phyloP scores from a whole-genome alignment of 768 basidiomycete species.

The Tricholoma sp. region DNA sequence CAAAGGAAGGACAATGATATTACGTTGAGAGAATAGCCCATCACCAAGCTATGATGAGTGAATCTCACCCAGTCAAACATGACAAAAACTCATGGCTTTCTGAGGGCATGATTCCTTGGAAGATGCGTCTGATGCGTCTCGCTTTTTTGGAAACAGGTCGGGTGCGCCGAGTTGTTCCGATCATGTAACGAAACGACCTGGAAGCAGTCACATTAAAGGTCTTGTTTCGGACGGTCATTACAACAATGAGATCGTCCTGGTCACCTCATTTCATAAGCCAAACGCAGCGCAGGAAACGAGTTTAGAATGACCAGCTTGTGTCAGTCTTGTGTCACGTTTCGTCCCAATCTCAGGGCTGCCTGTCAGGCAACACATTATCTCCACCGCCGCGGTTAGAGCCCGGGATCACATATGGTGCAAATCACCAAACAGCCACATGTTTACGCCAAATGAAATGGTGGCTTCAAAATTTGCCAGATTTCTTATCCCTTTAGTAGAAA shows the following conservation, averaged over 20 bases:
- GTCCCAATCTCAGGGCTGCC: background rate
- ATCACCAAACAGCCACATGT: too few relatives aligned
- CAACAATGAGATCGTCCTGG: conserved; percentile 1
- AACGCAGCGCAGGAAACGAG: background rate
- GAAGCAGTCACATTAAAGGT: background rate
- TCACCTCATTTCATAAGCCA: background rate
- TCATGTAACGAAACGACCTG: conserved; percentile 19
- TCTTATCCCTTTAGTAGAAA: too few relatives aligned
- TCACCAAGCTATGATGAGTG: background rate
- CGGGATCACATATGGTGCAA: conserved; percentile 24
- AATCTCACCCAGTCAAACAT: background rate
- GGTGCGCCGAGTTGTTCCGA: conserved; percentile 34
- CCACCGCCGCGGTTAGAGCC: conserved; percentile 39
- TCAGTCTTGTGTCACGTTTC: background rate
- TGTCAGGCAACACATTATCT: conserved; percentile 10
- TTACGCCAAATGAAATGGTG: too few relatives aligned
- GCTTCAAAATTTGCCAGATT: too few relatives aligned
- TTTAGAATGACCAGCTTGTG: too few relatives aligned
- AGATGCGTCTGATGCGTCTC: conserved; percentile 16
- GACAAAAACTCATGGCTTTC: background rate
- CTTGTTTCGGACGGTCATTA: conserved; percentile 3
- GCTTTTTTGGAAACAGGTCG: conserved; percentile 17
- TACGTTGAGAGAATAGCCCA: background rate
- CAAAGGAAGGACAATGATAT: background rate
- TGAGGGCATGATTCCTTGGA: conserved; percentile 2